Evolutionary conservation across 139 green algal genomes (phyloP).

Genomic region (Eudorina sp.): DNA sequence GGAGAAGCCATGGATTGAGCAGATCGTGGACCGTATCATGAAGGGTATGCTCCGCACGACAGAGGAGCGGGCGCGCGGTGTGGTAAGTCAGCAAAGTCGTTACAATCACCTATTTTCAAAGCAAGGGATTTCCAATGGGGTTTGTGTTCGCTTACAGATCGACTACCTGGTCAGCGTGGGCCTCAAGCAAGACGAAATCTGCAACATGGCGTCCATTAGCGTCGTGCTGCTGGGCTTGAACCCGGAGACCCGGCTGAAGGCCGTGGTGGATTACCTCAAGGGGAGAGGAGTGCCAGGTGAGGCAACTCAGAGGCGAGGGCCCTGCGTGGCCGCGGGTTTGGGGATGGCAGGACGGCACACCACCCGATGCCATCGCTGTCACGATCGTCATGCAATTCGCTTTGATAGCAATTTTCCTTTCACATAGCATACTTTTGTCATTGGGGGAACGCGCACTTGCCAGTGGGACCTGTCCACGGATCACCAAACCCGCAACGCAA

Average conservation of each 20-base stretch:
- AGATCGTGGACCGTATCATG: conserved; percentile 78
- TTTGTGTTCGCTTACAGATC: conserved; percentile 49
- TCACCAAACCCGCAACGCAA: no score
- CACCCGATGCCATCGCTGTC: no score
- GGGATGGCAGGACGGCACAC: not conserved
- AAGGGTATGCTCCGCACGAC: conserved; percentile 75
- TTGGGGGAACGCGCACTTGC: no score
- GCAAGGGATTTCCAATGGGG: no score
- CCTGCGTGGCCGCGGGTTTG: not conserved
- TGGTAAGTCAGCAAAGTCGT: conserved; percentile 71
- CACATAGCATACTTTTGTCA: no score
- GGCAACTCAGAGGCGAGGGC: not conserved
- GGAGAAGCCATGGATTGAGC: conserved; percentile 79
- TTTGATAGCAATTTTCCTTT: no score
- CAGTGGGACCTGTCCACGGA: no score
- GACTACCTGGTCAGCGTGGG: conserved; percentile 64
- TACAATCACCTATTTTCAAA: no score
- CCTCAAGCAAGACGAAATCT: conserved; percentile 73
- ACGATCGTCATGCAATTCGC: no score
- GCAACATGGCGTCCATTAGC: conserved; percentile 79
- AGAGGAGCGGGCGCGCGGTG: conserved; percentile 66
- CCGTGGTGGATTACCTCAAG: conserved; percentile 70
- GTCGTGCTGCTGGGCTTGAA: conserved; percentile 75
- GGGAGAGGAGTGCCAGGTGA: conserved; percentile 62
- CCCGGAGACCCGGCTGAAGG: conserved; percentile 66